phyloP scores from a whole-genome alignment of 345 rosid genomes.

The Camelina neglecta region DNA sequence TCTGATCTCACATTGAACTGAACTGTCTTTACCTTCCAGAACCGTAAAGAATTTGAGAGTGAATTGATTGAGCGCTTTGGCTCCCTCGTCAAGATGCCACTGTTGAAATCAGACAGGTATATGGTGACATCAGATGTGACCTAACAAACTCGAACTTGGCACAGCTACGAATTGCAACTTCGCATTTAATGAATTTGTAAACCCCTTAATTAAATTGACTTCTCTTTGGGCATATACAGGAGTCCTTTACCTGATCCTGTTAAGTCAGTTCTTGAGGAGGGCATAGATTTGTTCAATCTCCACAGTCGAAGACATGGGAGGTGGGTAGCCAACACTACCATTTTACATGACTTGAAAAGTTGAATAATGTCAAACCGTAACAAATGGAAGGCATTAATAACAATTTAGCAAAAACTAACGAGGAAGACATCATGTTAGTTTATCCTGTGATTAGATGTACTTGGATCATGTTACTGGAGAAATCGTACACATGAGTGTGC shows the following conservation, averaged over 20 bases:
- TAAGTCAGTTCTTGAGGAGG: slow-evolving; percentile 76
- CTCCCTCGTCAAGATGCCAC: slow-evolving; percentile 86
- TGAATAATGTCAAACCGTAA: slow-evolving; percentile 16
- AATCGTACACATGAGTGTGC: slow-evolving; percentile 13
- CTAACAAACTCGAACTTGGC: slow-evolving; percentile 7
- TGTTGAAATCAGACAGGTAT: slow-evolving; percentile 82
- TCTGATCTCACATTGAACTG: slow-evolving; percentile 15
- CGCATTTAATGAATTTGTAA: slow-evolving; percentile 2
- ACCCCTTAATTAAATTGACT: slow-evolving; percentile 8
- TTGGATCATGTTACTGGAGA: slow-evolving; percentile 11
- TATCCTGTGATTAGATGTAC: not conserved
- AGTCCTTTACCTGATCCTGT: slow-evolving; percentile 75
- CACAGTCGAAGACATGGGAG: slow-evolving; percentile 80
- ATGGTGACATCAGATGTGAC: not conserved
- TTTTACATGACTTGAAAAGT: slow-evolving; percentile 12
- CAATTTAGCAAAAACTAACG: slow-evolving; percentile 9
- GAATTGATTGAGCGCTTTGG: slow-evolving; percentile 93
- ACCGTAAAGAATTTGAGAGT: slow-evolving; percentile 76
- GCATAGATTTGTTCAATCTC: slow-evolving; percentile 74
- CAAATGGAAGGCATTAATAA: no score
- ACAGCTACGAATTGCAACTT: slow-evolving; percentile 14
- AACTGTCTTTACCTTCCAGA: slow-evolving; percentile 50
- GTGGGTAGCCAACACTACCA: slow-evolving; percentile 47
- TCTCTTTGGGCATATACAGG: slow-evolving; percentile 53
- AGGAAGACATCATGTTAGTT: not conserved